These are phyloP conservation scores for Cornus controversa DNA, from an alignment of 148 eudicot genomes.

Conservation along the genomic window DNA sequence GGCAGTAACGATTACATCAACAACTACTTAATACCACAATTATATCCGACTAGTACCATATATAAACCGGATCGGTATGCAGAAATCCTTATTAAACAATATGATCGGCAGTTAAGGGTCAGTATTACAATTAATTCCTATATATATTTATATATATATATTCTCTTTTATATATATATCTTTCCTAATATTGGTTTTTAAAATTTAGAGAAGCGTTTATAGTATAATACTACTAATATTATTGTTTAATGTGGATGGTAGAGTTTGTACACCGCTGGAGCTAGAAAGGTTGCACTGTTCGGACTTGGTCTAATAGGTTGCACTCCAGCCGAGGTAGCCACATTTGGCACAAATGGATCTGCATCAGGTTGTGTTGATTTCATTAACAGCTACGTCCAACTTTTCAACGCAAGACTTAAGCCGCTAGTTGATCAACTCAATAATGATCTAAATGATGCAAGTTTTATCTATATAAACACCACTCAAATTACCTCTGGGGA, in stretches of 20 bases:
- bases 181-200: too few relatives aligned
- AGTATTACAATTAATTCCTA: background rate
- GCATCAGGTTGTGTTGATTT: conserved; percentile 29
- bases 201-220: too few relatives aligned
- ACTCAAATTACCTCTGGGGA: conserved; percentile 28
- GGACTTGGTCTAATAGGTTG: conserved; percentile 56
- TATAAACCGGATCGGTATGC: conserved; percentile 38
- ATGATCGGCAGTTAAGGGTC: conserved; percentile 40
- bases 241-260: background rate
- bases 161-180: too few relatives aligned
- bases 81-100: conserved; percentile 26
- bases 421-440: conserved; percentile 32
- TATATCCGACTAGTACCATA: conserved; percentile 17
- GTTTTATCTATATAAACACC: conserved; percentile 43
- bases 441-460: conserved; percentile 20
- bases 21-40: conserved; percentile 48
- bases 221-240: too few relatives aligned
- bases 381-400: conserved; percentile 25
- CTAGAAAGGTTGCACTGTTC: conserved; percentile 54
- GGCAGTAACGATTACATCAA: conserved; percentile 66
- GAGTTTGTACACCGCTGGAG: conserved; percentile 42
- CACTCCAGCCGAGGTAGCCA: conserved; percentile 24
- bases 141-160: too few relatives aligned
- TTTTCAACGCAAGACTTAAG: conserved; percentile 35
- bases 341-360: background rate